Evolutionary conservation across 2,329 filamentous ascomycete species (phyloP), one percentile per base, ranked within the genome.

Genomic region (Grosmannia clavigera): DNA sequence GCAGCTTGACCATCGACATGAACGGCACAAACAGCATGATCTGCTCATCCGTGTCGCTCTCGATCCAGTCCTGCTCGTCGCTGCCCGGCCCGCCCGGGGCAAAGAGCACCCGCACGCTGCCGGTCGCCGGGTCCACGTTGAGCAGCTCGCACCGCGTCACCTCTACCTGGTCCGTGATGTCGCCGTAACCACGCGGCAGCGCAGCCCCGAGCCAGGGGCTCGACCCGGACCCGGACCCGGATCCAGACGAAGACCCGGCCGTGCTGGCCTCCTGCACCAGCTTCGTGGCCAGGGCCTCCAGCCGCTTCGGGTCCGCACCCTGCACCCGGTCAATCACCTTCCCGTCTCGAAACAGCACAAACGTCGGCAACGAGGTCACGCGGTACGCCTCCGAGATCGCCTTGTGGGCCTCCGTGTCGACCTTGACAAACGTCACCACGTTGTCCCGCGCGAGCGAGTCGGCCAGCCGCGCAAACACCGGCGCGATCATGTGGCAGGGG

Each of bases 11-110:
- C 55, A 85, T 89, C 38, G 87, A 84, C 72, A 92, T 87, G 75
- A 99, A 96, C 0, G 94, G 92, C 61, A 95, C 80, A 73, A 86
- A 97, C 55, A 99, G 81, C 81, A 97, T 88, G 63, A 99, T 78
- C 77, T 99, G 94, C 75, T 97, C 92, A 70, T 99, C 94, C 43
- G 92, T 95, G 70, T 96, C 92, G 72, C 90, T 96, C 78, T 96
- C 90, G 27, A 97, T 85, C 86, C 89, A 97, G 73, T 99, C 92
- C 69, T 82, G 83, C 40, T 76, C 74, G 67, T 84, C 40, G 25
- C n/a, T 46, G 59, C 79, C 83, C 6, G 92, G 92, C 72, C 86
- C 84, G 61, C 77, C 74, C 5, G 67, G 65, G n/a, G 86, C 84
- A 70, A 97, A 91, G 22, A 97, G 77, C 10, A 83, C 82, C 65